phyloP scores from a whole-genome alignment of 139 green algal genomes.

The Chara braunii region DNA sequence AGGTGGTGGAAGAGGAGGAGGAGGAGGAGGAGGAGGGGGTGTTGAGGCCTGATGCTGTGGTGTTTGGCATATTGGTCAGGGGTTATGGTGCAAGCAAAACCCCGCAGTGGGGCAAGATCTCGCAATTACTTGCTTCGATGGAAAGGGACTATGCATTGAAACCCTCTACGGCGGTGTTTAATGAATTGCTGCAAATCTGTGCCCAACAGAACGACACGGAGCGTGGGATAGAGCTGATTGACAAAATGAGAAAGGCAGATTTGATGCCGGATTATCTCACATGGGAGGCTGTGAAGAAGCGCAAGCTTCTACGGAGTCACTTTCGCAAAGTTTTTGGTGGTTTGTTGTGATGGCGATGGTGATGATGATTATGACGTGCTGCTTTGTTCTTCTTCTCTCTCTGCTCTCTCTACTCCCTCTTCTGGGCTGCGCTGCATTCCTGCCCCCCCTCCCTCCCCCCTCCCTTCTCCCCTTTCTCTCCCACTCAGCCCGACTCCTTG shows the following conservation, averaged over 20 bases:
- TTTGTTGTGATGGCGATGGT: no score
- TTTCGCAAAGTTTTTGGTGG: conserved; percentile 37
- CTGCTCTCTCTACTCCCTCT: no score
- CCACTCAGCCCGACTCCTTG: no score
- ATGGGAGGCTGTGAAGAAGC: conserved; percentile 13
- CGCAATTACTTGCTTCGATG: conserved; percentile 18
- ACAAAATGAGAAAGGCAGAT: conserved; percentile 8
- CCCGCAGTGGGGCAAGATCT: conserved; percentile 28
- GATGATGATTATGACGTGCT: no score
- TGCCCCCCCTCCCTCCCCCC: no score
- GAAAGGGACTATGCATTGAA: conserved; percentile 14
- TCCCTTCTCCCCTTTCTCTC: no score
- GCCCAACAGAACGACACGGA: conserved; percentile 22
- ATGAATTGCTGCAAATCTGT: conserved; percentile 31
- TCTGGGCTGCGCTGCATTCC: no score
- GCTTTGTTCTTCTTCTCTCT: no score
- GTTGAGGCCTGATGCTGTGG: conserved; percentile 18
- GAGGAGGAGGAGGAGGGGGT: background rate
- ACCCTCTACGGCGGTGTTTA: conserved; percentile 23
- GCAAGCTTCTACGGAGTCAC: conserved; percentile 13
- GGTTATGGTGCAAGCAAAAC: conserved; percentile 18
- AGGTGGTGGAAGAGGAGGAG: background rate
- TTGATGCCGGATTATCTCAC: conserved; percentile 25
- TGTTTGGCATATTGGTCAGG: conserved; percentile 20
- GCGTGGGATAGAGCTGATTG: conserved; percentile 19